These are phyloP conservation scores for Claviceps purpurea DNA, from an alignment of 2,329 filamentous ascomycete species.

Conservation along the genomic window DNA sequence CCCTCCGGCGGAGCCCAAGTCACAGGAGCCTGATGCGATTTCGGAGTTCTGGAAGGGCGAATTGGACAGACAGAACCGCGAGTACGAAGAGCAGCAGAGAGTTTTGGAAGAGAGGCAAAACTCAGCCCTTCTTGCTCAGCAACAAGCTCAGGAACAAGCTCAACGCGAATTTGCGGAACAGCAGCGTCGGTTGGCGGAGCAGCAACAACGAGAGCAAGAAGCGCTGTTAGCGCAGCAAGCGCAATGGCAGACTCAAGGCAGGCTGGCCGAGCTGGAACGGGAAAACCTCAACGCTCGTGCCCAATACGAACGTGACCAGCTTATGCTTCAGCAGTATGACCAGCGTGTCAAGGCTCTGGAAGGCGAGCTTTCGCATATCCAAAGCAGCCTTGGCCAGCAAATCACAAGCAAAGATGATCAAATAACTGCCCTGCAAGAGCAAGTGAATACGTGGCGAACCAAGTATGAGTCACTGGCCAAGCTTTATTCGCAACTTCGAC, in stretches of 20 bases:
- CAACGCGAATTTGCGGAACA: conserved; percentile 96
- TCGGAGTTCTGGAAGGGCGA: conserved; percentile 97
- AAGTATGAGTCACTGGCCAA: conserved; percentile 97
- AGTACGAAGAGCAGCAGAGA: conserved; percentile 89
- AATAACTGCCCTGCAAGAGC: conserved; percentile 82
- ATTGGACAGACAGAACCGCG: conserved; percentile 77
- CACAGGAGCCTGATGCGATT: conserved; percentile 83
- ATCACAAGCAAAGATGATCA: conserved; percentile 86
- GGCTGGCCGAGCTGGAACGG: conserved; percentile 86
- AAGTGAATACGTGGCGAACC: conserved; percentile 92
- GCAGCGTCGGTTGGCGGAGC: conserved; percentile 73
- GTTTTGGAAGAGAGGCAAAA: conserved; percentile 80
- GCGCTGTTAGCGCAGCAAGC: conserved; percentile 79
- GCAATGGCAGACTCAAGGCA: conserved; percentile 85
- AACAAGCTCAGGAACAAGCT: conserved; percentile 70
- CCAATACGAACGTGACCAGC: conserved; percentile 92
- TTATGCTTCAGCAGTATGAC: conserved; percentile 95
- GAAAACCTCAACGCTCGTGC: conserved; percentile 90
- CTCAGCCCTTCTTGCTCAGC: conserved; percentile 65
- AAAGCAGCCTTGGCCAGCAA: conserved; percentile 74
- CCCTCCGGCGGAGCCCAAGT: conserved; percentile 52
- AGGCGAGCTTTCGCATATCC: conserved; percentile 69
- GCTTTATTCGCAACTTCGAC: conserved; percentile 87
- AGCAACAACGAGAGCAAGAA: conserved; percentile 83
- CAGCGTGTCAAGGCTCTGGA: conserved; percentile 87